These are phyloP conservation scores for Candida oleophila DNA, from an alignment of 805 yeast genomes.

Conservation along the genomic window DNA sequence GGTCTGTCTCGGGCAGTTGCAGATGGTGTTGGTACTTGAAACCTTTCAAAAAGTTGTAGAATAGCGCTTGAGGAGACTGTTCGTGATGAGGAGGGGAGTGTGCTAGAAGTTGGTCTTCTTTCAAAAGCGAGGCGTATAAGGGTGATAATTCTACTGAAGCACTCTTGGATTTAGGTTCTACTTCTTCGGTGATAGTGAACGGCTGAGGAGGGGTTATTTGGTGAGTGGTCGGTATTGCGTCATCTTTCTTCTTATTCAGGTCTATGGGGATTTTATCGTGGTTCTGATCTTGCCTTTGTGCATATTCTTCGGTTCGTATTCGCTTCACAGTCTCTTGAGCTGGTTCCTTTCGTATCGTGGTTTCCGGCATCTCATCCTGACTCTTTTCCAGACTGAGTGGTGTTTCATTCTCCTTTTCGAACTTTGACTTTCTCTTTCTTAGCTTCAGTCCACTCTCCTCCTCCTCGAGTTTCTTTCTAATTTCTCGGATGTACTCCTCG, in stretches of 20 bases:
- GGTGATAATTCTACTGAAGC: not conserved
- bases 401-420: not conserved
- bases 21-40: conserved; percentile 12
- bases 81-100: not conserved
- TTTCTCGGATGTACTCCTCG: conserved; percentile 29
- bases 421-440: conserved; percentile 33
- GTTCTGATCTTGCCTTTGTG: too few species aligned
- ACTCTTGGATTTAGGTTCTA: not conserved
- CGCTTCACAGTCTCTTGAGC: not conserved
- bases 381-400: not conserved
- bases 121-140: not conserved
- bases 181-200: not conserved
- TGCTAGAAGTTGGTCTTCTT: not conserved
- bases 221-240: too few species aligned
- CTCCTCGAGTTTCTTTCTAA: conserved; percentile 36
- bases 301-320: not conserved
- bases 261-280: too few species aligned
- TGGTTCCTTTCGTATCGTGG: not conserved
- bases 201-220: too few species aligned
- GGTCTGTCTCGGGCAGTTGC: conserved; percentile 1
- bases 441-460: conserved; percentile 43
- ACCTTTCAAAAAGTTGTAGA: conserved; percentile 25
- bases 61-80: conserved; percentile 19
- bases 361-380: not conserved
- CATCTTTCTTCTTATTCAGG: too few species aligned